Evolutionary conservation across 1,284 basidiomycete species (phyloP).

Genomic region (Schizophyllum amplum): DNA sequence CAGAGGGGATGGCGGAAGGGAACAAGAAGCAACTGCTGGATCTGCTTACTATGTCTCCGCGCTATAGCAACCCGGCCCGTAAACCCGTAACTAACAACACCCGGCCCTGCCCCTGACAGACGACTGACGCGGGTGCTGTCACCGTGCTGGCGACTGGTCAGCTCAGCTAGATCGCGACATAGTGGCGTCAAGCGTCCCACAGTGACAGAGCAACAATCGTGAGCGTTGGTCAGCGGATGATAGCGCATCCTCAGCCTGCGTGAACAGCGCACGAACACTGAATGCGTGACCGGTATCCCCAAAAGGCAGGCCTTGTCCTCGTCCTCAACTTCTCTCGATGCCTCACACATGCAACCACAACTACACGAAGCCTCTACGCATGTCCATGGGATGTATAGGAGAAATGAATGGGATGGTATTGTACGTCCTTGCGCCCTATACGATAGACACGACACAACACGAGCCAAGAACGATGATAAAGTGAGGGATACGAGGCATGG

Average conservation of each 20-base stretch:
- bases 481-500: not conserved
- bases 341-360: not conserved
- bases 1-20: not conserved
- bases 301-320: not conserved
- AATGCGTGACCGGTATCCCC: not conserved
- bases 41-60: not conserved
- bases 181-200: not conserved
- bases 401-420: not conserved
- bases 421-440: not conserved
- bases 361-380: too few relatives aligned
- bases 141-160: not conserved
- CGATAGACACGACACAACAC: not conserved
- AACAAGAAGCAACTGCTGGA: not conserved
- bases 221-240: not conserved
- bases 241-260: not conserved
- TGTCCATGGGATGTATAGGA: too few relatives aligned
- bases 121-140: not conserved
- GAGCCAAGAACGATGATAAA: not conserved
- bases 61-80: not conserved
- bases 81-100: not conserved
- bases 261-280: not conserved
- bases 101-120: not conserved
- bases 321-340: too few relatives aligned
- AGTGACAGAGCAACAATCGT: not conserved
- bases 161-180: not conserved